Percentiles rank a stretch among this genome's conserved stretches.
These are phyloP conservation scores for Anacardium occidentale DNA, from an alignment of 345 rosid genomes.

Conservation along the genomic window DNA sequence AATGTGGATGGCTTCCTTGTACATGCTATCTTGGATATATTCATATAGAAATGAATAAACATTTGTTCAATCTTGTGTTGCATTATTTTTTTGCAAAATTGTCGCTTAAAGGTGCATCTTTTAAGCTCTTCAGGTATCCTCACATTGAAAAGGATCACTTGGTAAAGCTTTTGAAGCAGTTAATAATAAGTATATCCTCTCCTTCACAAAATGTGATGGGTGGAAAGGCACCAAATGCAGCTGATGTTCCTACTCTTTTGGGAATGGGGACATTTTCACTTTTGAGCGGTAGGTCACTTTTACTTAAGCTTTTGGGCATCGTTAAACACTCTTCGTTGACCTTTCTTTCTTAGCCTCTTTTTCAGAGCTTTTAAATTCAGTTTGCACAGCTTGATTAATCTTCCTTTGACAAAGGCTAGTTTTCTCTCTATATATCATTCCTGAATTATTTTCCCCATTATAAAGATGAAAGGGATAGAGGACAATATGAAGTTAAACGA, in stretches of 20 bases:
- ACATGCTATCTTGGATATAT: background rate
- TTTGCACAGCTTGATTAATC: conserved; percentile 4
- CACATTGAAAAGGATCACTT: conserved; percentile 85
- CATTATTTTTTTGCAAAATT: conserved; percentile 11
- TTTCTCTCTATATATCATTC: conserved; percentile 11
- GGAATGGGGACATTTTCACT: conserved; percentile 91
- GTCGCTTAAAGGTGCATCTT: conserved; percentile 22
- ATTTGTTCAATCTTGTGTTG: conserved; percentile 1
- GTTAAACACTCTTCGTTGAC: background rate
- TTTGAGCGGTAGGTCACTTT: conserved; percentile 67
- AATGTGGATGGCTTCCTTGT: background rate
- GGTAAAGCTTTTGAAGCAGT: conserved; percentile 92
- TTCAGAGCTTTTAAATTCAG: background rate
- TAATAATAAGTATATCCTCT: conserved; percentile 55
- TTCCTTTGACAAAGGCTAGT: conserved; percentile 2
- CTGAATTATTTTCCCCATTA: background rate
- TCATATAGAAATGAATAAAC: background rate
- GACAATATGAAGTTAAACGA: conserved; percentile 32
- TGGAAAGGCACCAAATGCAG: conserved; percentile 61
- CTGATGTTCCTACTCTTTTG: conserved; percentile 87
- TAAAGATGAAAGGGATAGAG: conserved; percentile 50
- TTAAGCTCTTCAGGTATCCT: conserved; percentile 62
- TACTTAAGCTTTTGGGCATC: conserved; percentile 17
- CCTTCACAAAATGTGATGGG: conserved; percentile 45
- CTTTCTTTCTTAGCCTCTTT: background rate